Evolutionary conservation across 805 yeast genomes (phyloP), one percentile per base, ranked within the genome.

Genomic region (Saccharomycopsis schoenii): DNA sequence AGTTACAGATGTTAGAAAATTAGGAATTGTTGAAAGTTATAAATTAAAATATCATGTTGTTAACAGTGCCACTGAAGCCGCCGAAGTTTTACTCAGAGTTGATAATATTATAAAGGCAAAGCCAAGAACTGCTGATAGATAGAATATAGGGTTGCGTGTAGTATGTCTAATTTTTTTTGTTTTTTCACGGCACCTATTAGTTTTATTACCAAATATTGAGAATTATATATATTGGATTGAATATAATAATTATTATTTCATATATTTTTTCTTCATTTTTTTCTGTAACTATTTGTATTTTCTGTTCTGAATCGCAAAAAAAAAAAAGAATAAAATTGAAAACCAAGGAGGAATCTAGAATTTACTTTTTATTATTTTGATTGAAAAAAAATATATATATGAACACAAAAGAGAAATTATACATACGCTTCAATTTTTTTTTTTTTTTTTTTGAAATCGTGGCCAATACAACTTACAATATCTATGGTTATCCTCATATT

Each of bases 51-150:
- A 83, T 65, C 96, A 97, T 1, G 99, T 96, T 15, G 97, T 94
- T 17, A 83, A 91, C 14, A 86, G 96, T 56, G 98, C 99, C 4
- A 80, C 96, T n/a, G 99, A 94, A 77, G 99, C 99, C 39, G 96
- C 98, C 4, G 98, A 94, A 77, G 92, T 94, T 56, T 80, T 94
- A 66, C 77, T 94, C 69, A 84, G 99, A 72, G 99, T 94, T 52
- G 99, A 94, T 72, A 93, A 94, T 74, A 94, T 94, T 66, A 89
- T 94, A 65, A 85, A 97, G 67, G 98, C 99, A 40, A 92, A 89
- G 73, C 99, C 99, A 65, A 82, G 99, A 76, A 92, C 99, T 54
- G 97, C 97, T 50, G 93, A 88, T 76, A 83, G 97, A 79, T 47
- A 25, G 21, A 24, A 11, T 47, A 2, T 15, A 12, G 2, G 21